Conservation (phyloP, 352 stramenopile species). For the Globisporangium megalacanthum region DNA sequence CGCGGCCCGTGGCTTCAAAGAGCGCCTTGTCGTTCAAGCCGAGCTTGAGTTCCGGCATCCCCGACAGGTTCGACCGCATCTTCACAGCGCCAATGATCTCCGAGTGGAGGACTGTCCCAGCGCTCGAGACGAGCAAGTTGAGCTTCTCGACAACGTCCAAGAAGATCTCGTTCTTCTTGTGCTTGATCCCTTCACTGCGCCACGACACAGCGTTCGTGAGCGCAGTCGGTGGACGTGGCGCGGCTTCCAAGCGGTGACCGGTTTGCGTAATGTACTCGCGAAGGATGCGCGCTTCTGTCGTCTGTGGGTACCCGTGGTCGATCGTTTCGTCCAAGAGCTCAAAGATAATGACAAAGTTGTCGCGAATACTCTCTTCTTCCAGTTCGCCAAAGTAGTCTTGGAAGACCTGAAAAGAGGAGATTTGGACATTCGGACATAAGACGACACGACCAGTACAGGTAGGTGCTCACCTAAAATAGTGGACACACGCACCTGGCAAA, state of each 20-base stretch:
- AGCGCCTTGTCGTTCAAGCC: conserved; percentile 99
- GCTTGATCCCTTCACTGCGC: conserved; percentile 98
- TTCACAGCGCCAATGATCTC: conserved; percentile 98
- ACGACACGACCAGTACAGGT: background rate
- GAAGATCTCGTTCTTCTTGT: conserved; percentile 99
- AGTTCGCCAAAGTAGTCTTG: conserved; percentile 99
- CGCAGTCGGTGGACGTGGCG: conserved; percentile 91
- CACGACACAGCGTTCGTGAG: conserved; percentile 99
- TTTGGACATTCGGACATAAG: background rate
- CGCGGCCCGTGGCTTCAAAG: conserved; percentile 95
- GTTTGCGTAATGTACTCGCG: conserved; percentile 97
- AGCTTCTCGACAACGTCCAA: conserved; percentile 99
- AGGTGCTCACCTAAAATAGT: background rate
- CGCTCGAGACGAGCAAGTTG: conserved; percentile 93
- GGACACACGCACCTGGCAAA: conserved; percentile 45
- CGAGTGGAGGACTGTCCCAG: conserved; percentile 97
- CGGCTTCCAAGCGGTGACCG: conserved; percentile 91
- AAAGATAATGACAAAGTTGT: conserved; percentile 99
- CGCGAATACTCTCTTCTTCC: conserved; percentile 98
- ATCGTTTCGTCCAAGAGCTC: conserved; percentile 99
- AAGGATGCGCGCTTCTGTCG: conserved; percentile 83
- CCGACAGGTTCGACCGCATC: conserved; percentile 98
- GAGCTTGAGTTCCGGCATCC: conserved; percentile 99
- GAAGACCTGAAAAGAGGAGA: conserved; percentile 81
- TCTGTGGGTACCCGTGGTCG: conserved; percentile 99